Evolutionary conservation across 257 asterid species (phyloP), one percentile per base, ranked within the genome.

Genomic region (Nicotiana tabacum): DNA sequence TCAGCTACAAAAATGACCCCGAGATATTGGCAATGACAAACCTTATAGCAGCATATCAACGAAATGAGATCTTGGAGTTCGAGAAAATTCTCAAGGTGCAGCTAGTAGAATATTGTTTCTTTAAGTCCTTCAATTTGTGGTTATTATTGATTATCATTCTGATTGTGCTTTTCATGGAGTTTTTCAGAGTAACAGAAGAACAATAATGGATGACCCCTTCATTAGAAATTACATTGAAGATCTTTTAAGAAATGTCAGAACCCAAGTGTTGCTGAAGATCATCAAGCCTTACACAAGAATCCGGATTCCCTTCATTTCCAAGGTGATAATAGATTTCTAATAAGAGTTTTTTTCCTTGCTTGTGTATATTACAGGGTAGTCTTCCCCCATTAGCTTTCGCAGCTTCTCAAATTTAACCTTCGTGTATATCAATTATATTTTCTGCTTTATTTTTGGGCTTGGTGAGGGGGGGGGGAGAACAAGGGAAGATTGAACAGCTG

Each of bases 1-100:
- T 43, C 82, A 96, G 99, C 66, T 96, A 96, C 86, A 94, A 96
- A 87, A 94, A 94, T 84, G 98, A 96, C 83, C 97, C 99, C 46
- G 99, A 96, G 91, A 93, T 96, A 85, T 86, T 93, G 87, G 99
- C 98, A 33, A 96, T 96, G 99, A 96, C 99, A 66, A 94, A 96
- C 86, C 92, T 96, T 74, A 94, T 96, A 48, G 98, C 98, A 53
- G 98, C 99, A 76, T 96, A 96, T 89, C 98, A 96, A 78, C 91
- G 98, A 83, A 96, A 96, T 88, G 98, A 96, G 85, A 96, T 96
- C 80, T 88, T 96, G 90, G 98, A 94, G 90, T 94, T 96, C 37
- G 99, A 96, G 84, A 96, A 94, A 88, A 96, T 96, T 84, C 92
- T 96, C 51, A 96, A 94, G 98, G 99, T 96, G 81, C 77, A 66